These are phyloP conservation scores for Colletotrichum sidae DNA, from an alignment of 2,329 filamentous ascomycete species.

Conservation along the genomic window DNA sequence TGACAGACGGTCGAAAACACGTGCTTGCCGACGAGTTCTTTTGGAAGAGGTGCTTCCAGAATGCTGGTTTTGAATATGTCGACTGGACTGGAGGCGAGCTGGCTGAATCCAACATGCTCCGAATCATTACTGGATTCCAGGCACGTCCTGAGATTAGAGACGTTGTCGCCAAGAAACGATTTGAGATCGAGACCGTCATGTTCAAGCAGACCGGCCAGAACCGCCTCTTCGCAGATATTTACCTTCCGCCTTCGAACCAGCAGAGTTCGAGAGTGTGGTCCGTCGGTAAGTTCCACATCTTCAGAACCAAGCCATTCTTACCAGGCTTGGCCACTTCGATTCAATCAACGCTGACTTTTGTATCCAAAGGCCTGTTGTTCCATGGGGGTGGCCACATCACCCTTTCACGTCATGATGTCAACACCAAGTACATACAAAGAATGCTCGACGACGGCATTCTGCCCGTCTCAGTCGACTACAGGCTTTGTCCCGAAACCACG, in stretches of 20 bases:
- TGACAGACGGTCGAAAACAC: conserved; percentile 2
- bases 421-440: conserved; percentile 48
- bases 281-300: not conserved
- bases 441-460: conserved; percentile 55
- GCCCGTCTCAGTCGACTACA: conserved; percentile 61
- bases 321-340: not conserved
- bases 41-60: conserved; percentile 4
- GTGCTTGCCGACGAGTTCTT: conserved; percentile 11
- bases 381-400: conserved; percentile 57
- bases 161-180: not conserved
- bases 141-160: not conserved
- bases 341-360: too few relatives aligned
- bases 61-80: conserved; percentile 1
- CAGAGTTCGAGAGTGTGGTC: conserved; percentile 32
- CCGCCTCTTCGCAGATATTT: not conserved
- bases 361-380: conserved; percentile 36
- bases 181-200: conserved; percentile 2
- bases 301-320: not conserved
- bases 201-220: conserved; percentile 5
- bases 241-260: conserved; percentile 18
- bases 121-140: conserved; percentile 10
- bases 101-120: conserved; percentile 3
- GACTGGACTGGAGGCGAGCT: conserved; percentile 7
- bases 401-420: conserved; percentile 51
- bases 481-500: conserved; percentile 61